A percentile compares a stretch with the other conserved stretches of the same genome.
phyloP scores from a whole-genome alignment of 2,329 filamentous ascomycete genomes.

The Microcyclospora pomicola region DNA sequence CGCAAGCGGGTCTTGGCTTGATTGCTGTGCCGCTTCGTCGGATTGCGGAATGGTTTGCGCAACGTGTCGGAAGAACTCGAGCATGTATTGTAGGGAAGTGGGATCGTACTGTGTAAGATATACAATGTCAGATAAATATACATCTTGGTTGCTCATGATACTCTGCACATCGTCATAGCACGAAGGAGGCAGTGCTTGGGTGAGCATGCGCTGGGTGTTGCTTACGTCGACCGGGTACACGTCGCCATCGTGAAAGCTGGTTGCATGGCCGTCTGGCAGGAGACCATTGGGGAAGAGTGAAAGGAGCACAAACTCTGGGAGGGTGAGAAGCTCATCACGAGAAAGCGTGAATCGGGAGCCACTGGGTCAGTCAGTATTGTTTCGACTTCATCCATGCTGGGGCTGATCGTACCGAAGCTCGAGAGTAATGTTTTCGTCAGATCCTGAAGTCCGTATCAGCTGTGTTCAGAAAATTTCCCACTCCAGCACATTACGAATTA shows the following conservation, averaged over 20 bases:
- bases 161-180: constrained; percentile 22
- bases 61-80: constrained; percentile 93
- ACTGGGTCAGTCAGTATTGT: constrained; percentile 37
- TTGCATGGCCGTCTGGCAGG: constrained; percentile 91
- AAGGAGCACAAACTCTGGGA: constrained; percentile 91
- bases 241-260: constrained; percentile 80
- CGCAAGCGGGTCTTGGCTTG: constrained; percentile 37
- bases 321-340: constrained; percentile 81
- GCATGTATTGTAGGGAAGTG: constrained; percentile 92
- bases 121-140: constrained; percentile 43
- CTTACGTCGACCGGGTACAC: constrained; percentile 95
- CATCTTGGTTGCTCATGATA: constrained; percentile 29
- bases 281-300: constrained; percentile 99
- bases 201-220: constrained; percentile 14
- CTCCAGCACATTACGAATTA: not conserved
- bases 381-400: constrained; percentile 1
- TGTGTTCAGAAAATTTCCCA: not conserved
- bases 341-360: constrained; percentile 89
- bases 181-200: constrained; percentile 17
- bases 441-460: constrained; percentile 50
- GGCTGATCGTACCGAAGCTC: constrained; percentile 62
- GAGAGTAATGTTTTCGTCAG: constrained; percentile 88
- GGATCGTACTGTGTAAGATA: constrained; percentile 73
- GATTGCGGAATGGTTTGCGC: constrained; percentile 89
- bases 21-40: constrained; percentile 17